phyloP scores from a whole-genome alignment of 1,284 basidiomycete species.

The Bothia castanella region DNA sequence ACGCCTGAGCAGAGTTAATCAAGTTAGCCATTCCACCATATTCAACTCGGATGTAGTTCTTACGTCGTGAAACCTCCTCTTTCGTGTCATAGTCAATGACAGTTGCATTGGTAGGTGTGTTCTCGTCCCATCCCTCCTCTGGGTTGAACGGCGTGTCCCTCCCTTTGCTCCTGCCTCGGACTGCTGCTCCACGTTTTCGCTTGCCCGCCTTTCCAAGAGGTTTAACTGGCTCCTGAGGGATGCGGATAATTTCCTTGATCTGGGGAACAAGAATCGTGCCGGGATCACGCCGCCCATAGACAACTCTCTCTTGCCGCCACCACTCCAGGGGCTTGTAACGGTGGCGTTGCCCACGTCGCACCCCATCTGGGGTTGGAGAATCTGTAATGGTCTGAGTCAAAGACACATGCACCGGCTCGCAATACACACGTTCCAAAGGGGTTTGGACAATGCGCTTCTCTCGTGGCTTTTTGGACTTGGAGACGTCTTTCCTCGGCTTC shows the following conservation, averaged over 20 bases:
- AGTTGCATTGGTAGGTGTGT: conserved; percentile 64
- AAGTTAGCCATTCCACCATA: conserved; percentile 1
- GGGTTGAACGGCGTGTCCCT: conserved; percentile 47
- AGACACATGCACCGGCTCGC: not conserved
- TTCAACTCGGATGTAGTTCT: conserved; percentile 32
- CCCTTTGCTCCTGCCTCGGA: conserved; percentile 42
- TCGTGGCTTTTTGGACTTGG: conserved; percentile 36
- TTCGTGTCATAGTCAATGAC: conserved; percentile 68
- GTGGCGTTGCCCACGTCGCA: conserved; percentile 71
- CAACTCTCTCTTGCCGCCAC: conserved; percentile 91
- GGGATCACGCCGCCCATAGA: conserved; percentile 64
- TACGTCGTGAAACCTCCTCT: conserved; percentile 66
- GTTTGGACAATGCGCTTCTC: conserved; percentile 21
- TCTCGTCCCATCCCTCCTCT: conserved; percentile 86
- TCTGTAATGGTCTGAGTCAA: conserved; percentile 17
- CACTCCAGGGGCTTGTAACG: conserved; percentile 80
- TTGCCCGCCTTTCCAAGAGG: conserved; percentile 51
- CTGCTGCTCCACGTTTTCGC: conserved; percentile 37
- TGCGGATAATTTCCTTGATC: conserved; percentile 77
- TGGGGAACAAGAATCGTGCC: conserved; percentile 65
- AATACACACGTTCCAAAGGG: conserved; percentile 24
- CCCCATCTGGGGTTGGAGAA: conserved; percentile 46
- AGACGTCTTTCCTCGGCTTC: conserved; percentile 32
- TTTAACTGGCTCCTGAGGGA: conserved; percentile 62
- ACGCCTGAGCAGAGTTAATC: conserved; percentile 49